Evolutionary conservation across 192 early-diverging fungal species (phyloP), one percentile per base, ranked within the genome.

Genomic region (Chytriomyces sp.): DNA sequence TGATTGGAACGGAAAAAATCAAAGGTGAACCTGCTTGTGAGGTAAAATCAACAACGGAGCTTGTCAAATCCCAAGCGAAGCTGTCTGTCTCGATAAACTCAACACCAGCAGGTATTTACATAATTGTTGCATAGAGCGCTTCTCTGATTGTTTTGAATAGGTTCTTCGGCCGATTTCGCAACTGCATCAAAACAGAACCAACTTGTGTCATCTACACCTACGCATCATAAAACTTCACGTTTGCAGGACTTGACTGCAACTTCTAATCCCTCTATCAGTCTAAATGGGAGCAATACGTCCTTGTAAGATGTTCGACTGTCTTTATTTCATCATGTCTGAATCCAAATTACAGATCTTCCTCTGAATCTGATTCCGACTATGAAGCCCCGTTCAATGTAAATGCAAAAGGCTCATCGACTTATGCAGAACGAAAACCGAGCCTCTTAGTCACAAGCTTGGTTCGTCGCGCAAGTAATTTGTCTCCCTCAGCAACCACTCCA

Each of bases 381-480:
- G 44, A n/a, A 49, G 14, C 44, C 22, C 44, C 44, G 22, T 49
- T 49, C 44, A 49, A n/a, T 14, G 22, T 22, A 14, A 14, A 22
- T 49, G 44, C 44, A 49, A 49, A 22, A 1, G 22, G 14, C 14
- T 49, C 44, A n/a, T n/a, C n/a, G n/a, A n/a, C n/a, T n/a, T n/a
- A n/a, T 22, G 17, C 44, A 49, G 44, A 49, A n/a, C 44, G 44
- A 14, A 49, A 49, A 56, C 31, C 65, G 34, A 68, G 65, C 65
- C 10, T 68, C 31, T 26, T 68, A 3, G 37, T 68, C 25, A 68
- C 65, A 55, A 25, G 52, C 19, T 34, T 68, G 7, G 38, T 70
- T 3, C 14, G 68, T 5, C 68, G 68, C 10, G 68, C 68, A 30
- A 70, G 68, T 33, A 5, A 19, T n/a, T 33, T 28, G 17, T 41